Percentiles rank a stretch among this genome's conserved stretches.
These are phyloP conservation scores for Xylaria sp. DNA, from an alignment of 2,329 filamentous ascomycete genomes.

Conservation along the genomic window DNA sequence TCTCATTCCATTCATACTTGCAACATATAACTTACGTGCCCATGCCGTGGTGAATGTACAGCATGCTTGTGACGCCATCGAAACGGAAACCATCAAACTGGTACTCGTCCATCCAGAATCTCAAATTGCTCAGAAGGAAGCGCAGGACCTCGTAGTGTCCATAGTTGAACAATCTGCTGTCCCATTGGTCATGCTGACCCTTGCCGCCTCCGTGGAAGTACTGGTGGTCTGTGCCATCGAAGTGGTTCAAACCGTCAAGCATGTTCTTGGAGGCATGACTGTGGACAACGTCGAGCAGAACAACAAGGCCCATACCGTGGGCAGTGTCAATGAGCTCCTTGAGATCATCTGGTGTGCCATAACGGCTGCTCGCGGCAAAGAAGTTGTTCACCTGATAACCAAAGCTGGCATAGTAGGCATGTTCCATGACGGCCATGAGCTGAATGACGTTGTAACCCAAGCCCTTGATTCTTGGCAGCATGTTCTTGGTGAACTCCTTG, in stretches of 20 bases:
- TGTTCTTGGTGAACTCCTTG: slow-evolving; percentile 92
- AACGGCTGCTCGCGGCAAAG: slow-evolving; percentile 94
- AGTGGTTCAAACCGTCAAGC: slow-evolving; percentile 88
- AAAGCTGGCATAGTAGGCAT: slow-evolving; percentile 98
- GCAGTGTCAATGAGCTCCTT: slow-evolving; percentile 96
- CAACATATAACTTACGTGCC: slow-evolving; percentile 66
- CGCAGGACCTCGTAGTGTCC: slow-evolving; percentile 88
- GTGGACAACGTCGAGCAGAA: slow-evolving; percentile 92
- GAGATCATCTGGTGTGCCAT: slow-evolving; percentile 86
- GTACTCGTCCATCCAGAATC: slow-evolving; percentile 99
- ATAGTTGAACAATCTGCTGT: slow-evolving; percentile 96
- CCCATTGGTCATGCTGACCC: slow-evolving; percentile 89
- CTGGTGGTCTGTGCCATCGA: slow-evolving; percentile 88
- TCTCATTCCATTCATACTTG: neutral
- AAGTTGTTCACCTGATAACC: slow-evolving; percentile 99
- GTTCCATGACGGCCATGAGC: slow-evolving; percentile 98
- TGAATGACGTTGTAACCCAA: slow-evolving; percentile 97
- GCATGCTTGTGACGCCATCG: slow-evolving; percentile 97
- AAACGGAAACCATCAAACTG: slow-evolving; percentile 96
- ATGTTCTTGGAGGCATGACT: slow-evolving; percentile 98
- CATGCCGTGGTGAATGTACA: slow-evolving; percentile 93
- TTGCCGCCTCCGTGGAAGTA: slow-evolving; percentile 89
- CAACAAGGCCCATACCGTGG: slow-evolving; percentile 82
- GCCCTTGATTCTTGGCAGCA: slow-evolving; percentile 83
- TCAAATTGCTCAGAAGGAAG: slow-evolving; percentile 91